Base-by-base conservation (phyloP, 331 rosid genomes). In the Stylosanthes scabra region DNA sequence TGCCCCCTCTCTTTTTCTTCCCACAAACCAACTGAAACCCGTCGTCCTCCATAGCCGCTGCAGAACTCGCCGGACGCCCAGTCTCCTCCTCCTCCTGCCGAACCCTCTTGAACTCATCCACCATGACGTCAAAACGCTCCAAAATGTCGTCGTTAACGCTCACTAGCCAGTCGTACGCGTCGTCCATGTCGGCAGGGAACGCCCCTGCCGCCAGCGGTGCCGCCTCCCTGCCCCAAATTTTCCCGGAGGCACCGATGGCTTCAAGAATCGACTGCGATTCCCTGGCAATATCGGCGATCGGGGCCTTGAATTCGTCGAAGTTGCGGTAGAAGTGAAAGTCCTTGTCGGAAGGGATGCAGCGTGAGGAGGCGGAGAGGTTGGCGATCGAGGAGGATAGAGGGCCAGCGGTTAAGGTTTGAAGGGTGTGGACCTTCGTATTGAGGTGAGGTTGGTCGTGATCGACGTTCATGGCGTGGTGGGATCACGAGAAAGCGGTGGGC, bases 151-250 rank as follows among this genome's bases (percentile, higher is more conserved):
- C 97, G 71, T 94, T 94, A 10, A 81, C 85, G 9, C 84, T 83
- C 16, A 91, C 97, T 15, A 89, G 76, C 96, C 99, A 88, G 46
- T 91, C 91, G 13, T 84, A 85, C 0, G 89, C 88, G 50, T 84
- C 91, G 3, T 94, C 97, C 3, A 66, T 52, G 41, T 93, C 96
- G 2, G 39, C 69, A 0, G 96, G 92, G 44, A 84, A 89, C 3
- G 83, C 56, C 60, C 71, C 50, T 6, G 80, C 79, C 20, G 80
- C 82, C 2, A 4, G 4, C 4, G 34, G 2, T 10, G 83, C 34
- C 77, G 77, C 49, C 14, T 79, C 81, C 49, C 82, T 83, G 42
- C 85, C 85, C 88, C 82, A 82, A 3, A 72, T 7, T 2, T 31
- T 70, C 9, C 78, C 66, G 11, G 91, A 82, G 2, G 63, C 81